Evolutionary conservation across 805 yeast species (phyloP).

Genomic region (Grigorovia jiainica): DNA sequence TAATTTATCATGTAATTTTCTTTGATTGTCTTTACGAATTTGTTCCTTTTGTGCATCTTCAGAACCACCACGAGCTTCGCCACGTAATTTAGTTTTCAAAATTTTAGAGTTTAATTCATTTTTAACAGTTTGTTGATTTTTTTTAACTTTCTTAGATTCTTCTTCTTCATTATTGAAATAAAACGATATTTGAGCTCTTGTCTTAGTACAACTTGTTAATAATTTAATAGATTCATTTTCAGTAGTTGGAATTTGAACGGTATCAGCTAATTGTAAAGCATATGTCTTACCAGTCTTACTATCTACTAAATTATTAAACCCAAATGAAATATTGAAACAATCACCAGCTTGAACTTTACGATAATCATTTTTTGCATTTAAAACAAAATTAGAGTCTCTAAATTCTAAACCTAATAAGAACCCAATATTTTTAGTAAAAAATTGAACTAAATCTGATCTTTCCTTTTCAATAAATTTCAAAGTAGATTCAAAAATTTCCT

Average conservation of each 20-base stretch:
- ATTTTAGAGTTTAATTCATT: conserved; percentile 47
- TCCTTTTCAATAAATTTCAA: conserved; percentile 49
- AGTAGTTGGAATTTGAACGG: conserved; percentile 53
- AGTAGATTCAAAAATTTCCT: conserved; percentile 56
- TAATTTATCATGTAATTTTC: conserved; percentile 71
- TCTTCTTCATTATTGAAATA: conserved; percentile 68
- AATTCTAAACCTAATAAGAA: conserved; percentile 86
- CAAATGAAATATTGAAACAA: conserved; percentile 65
- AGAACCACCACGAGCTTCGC: conserved; percentile 54
- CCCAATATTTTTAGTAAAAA: conserved; percentile 74
- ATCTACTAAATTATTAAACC: conserved; percentile 56
- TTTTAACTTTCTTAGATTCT: conserved; percentile 34
- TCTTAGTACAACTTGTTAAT: conserved; percentile 66
- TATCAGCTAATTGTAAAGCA: conserved; percentile 70
- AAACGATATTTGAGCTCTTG: conserved; percentile 68
- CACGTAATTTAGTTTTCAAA: conserved; percentile 68
- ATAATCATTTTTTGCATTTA: conserved; percentile 59
- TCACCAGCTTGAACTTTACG: conserved; percentile 61
- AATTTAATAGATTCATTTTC: conserved; percentile 44
- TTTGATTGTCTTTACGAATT: conserved; percentile 74
- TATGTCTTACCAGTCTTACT: conserved; percentile 47
- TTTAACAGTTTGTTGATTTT: conserved; percentile 21
- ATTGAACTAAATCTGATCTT: conserved; percentile 53
- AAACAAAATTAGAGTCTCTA: conserved; percentile 65
- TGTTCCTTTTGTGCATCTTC: conserved; percentile 71